phyloP scores from a whole-genome alignment of 768 basidiomycete species.

The Fomitopsis pulvina region DNA sequence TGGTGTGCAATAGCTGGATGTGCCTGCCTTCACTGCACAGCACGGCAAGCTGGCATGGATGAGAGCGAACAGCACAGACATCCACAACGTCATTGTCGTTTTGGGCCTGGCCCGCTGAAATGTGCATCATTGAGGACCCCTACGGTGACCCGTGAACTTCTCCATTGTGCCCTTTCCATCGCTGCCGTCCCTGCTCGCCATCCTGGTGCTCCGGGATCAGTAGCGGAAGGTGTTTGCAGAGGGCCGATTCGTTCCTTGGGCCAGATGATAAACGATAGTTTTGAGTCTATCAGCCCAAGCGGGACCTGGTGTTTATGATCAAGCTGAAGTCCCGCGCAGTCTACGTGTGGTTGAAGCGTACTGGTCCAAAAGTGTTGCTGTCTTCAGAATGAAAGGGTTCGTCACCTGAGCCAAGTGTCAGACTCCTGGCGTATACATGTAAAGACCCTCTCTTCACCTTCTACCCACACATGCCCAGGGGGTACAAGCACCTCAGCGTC shows the following conservation, averaged over 20 bases:
- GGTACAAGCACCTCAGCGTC: constrained; percentile 48
- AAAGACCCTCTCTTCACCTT: constrained; percentile 38
- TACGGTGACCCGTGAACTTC: constrained; percentile 29
- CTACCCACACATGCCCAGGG: constrained; percentile 65
- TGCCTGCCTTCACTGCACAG: too few species aligned
- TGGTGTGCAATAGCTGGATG: neutral
- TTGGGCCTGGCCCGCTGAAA: too few species aligned
- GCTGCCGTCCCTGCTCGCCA: constrained; percentile 30
- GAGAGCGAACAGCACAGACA: too few species aligned
- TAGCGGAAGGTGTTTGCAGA: constrained; percentile 11
- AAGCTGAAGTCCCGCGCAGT: neutral
- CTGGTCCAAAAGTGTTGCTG: constrained; percentile 69
- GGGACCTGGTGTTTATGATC: constrained; percentile 18
- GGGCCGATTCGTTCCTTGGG: constrained; percentile 22
- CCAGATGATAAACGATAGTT: constrained; percentile 24
- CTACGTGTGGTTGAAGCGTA: constrained; percentile 21
- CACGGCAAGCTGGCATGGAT: too few species aligned
- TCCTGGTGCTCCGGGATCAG: constrained; percentile 14
- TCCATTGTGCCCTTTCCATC: constrained; percentile 33
- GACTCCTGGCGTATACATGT: neutral
- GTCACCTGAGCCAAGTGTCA: constrained; percentile 39
- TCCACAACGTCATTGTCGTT: too few species aligned
- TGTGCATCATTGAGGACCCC: too few species aligned
- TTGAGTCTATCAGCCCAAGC: constrained; percentile 21
- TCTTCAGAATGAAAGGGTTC: constrained; percentile 62